Evolutionary conservation across 495 filamentous ascomycete genomes (phyloP).

Genomic region (Neurospora intermedia): DNA sequence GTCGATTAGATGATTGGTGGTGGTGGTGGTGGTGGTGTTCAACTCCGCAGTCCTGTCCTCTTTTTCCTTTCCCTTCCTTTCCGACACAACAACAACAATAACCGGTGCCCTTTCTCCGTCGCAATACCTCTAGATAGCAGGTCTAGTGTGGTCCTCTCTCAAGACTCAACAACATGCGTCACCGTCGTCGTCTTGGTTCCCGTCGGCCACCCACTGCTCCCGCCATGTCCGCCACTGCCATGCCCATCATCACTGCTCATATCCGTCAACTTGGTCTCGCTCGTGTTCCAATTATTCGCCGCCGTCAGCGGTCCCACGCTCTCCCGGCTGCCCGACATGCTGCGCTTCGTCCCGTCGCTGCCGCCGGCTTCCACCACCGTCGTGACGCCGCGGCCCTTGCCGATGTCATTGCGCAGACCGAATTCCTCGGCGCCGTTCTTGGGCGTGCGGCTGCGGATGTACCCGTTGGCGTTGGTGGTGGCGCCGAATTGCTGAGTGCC

Average conservation of each 20-base stretch:
- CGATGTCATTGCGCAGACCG: not conserved
- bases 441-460: constrained; percentile 31
- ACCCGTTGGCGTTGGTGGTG: constrained; percentile 29
- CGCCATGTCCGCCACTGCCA: too few relatives aligned
- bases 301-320: not conserved
- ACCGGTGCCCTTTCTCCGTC: not conserved
- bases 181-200: not conserved
- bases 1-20: too few relatives aligned
- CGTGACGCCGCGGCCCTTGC: not conserved
- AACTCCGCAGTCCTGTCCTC: too few relatives aligned
- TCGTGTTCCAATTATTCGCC: not conserved
- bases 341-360: not conserved
- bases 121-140: too few relatives aligned
- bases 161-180: not conserved
- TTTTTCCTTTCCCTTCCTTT: too few relatives aligned
- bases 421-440: not conserved
- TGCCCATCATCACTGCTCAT: not conserved
- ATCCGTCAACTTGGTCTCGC: not conserved
- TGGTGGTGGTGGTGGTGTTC: too few relatives aligned
- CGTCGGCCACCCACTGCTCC: not conserved
- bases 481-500: not conserved
- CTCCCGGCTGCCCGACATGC: not conserved
- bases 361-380: not conserved
- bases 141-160: too few relatives aligned
- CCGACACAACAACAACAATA: too few relatives aligned